These are phyloP conservation scores for Hymenoscyphus fructigenus DNA, from an alignment of 2,329 filamentous ascomycete species.

Conservation along the genomic window DNA sequence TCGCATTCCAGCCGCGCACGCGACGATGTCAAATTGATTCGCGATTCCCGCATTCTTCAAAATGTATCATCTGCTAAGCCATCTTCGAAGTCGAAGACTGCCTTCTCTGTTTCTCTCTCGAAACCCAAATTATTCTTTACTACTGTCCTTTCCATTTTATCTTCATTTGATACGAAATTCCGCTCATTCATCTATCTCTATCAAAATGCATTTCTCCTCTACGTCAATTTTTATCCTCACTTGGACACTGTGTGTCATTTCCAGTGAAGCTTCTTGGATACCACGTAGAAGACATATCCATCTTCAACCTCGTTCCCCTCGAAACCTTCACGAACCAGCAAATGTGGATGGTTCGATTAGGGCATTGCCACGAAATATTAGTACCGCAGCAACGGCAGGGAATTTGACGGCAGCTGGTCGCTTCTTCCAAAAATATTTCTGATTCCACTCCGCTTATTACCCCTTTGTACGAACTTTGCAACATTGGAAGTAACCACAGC, in stretches of 20 bases:
- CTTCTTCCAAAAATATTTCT: background rate
- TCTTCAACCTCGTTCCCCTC: background rate
- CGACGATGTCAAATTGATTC: background rate
- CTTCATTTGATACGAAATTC: background rate
- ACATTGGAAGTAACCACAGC: slow-evolving; percentile 19
- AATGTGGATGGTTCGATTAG: background rate
- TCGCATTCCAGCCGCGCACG: slow-evolving; percentile 10
- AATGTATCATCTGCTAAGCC: background rate
- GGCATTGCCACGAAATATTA: background rate
- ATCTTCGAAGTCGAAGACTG: slow-evolving; percentile 6
- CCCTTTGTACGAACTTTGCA: slow-evolving; percentile 20
- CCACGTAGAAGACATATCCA: background rate
- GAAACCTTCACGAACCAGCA: background rate
- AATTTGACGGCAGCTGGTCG: background rate
- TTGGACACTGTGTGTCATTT: background rate
- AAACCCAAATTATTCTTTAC: background rate
- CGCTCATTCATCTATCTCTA: background rate
- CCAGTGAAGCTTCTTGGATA: background rate
- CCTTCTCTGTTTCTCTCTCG: background rate
- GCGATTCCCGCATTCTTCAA: background rate
- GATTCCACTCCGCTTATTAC: background rate
- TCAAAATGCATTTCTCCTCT: slow-evolving; percentile 1
- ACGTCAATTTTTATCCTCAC: slow-evolving; percentile 16
- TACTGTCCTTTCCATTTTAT: background rate
- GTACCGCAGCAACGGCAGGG: background rate